Evolutionary conservation across 208 protist genomes (phyloP).

Genomic region (Leishmania turanica): DNA sequence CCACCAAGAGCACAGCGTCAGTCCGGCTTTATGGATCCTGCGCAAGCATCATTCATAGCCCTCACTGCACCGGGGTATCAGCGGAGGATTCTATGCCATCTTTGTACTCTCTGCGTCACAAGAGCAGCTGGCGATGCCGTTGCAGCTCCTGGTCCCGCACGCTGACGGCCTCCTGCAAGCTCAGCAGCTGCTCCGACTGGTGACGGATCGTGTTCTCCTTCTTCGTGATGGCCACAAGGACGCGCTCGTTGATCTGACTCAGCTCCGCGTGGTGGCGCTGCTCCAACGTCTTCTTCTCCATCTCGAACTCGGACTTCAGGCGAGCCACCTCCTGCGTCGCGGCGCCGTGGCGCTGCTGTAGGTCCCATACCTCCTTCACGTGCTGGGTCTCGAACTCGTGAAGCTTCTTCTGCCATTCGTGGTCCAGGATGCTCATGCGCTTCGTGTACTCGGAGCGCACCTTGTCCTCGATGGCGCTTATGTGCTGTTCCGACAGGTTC

Average conservation of each 20-base stretch:
- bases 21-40: background rate
- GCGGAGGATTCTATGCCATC: background rate
- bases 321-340: conserved; percentile 39
- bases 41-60: background rate
- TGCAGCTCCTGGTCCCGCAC: conserved; percentile 75
- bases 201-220: conserved; percentile 77
- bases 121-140: conserved; percentile 62
- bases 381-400: conserved; percentile 64
- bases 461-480: conserved; percentile 61
- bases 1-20: background rate
- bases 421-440: conserved; percentile 57
- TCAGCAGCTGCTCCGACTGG: conserved; percentile 67
- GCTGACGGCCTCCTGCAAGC: conserved; percentile 72
- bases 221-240: conserved; percentile 77
- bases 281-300: conserved; percentile 62
- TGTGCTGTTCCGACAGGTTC: conserved; percentile 48
- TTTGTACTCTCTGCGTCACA: background rate
- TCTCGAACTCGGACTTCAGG: conserved; percentile 42
- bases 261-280: conserved; percentile 81
- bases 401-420: conserved; percentile 73
- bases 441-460: conserved; percentile 53
- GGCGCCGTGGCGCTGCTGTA: conserved; percentile 50
- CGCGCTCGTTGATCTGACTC: conserved; percentile 79
- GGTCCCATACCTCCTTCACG: conserved; percentile 50
- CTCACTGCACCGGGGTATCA: background rate